Evolutionary conservation across 257 asterid genomes (phyloP).

Genomic region (Nicotiana tomentosiformis): DNA sequence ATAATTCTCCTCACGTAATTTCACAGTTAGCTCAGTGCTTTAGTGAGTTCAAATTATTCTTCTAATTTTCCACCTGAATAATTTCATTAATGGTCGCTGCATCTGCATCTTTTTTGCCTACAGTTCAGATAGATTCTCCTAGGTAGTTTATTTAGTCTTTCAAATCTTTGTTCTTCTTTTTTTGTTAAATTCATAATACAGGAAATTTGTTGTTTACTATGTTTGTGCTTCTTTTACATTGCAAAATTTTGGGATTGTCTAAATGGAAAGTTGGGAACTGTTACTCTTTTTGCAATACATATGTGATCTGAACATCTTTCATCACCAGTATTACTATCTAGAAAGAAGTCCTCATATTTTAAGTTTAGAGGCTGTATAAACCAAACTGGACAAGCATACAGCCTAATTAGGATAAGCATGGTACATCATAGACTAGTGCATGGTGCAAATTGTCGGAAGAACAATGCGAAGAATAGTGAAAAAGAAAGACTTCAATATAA

Average conservation of each 20-base stretch:
- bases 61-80: not conserved
- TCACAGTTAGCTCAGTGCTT: slow-evolving; percentile 77
- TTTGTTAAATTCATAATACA: not conserved
- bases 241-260: not conserved
- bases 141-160: slow-evolving; percentile 1
- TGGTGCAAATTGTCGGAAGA: not conserved
- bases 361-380: not conserved
- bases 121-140: not conserved
- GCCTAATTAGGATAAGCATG: not conserved
- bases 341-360: not conserved
- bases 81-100: not conserved
- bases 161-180: not conserved
- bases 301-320: not conserved
- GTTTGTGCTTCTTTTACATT: not conserved
- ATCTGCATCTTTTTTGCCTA: not conserved
- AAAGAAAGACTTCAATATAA: not conserved
- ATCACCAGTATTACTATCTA: not conserved
- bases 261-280: not conserved
- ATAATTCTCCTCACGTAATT: slow-evolving; percentile 62
- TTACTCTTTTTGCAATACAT: not conserved
- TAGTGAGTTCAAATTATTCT: slow-evolving; percentile 55
- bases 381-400: not conserved
- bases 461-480: not conserved
- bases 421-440: not conserved
- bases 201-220: not conserved